These are phyloP conservation scores for Immersiella caudata DNA, from an alignment of 495 filamentous ascomycete species.

Conservation along the genomic window DNA sequence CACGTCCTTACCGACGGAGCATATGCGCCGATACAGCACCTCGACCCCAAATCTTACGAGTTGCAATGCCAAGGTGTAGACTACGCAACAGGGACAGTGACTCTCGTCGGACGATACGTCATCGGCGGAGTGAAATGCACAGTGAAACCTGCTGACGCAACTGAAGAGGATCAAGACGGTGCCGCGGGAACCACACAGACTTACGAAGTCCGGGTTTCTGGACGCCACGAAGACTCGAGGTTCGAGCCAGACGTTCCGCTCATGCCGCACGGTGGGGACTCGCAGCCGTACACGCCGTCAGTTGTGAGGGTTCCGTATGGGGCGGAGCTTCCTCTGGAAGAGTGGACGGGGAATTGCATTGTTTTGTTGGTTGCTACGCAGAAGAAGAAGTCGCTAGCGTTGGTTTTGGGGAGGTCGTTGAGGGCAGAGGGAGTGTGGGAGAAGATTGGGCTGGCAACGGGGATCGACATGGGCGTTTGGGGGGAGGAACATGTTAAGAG, in stretches of 20 bases:
- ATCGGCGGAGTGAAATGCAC: neutral
- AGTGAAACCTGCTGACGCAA: neutral
- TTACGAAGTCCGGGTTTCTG: neutral
- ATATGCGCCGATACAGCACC: neutral
- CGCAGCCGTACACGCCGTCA: neutral
- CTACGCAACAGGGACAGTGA: neutral
- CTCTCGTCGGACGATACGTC: neutral
- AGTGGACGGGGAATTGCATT: slow-evolving; percentile 14
- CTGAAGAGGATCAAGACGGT: neutral
- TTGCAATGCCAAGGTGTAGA: neutral
- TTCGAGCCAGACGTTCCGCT: slow-evolving; percentile 8
- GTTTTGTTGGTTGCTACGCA: neutral
- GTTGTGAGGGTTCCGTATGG: neutral
- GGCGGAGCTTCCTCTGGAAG: neutral
- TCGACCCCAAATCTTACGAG: slow-evolving; percentile 6
- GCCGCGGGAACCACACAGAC: neutral
- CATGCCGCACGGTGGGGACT: neutral
- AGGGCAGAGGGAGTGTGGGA: too few relatives aligned
- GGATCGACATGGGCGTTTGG: too few relatives aligned
- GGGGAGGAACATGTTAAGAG: too few relatives aligned
- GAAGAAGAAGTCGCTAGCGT: too few relatives aligned
- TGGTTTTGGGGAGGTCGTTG: too few relatives aligned
- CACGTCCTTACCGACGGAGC: neutral
- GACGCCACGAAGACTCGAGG: neutral
- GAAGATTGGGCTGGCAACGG: too few relatives aligned